Evolutionary conservation across 2,329 filamentous ascomycete genomes (phyloP), one percentile per base, ranked within the genome.

Genomic region (Aspergillus sp.): DNA sequence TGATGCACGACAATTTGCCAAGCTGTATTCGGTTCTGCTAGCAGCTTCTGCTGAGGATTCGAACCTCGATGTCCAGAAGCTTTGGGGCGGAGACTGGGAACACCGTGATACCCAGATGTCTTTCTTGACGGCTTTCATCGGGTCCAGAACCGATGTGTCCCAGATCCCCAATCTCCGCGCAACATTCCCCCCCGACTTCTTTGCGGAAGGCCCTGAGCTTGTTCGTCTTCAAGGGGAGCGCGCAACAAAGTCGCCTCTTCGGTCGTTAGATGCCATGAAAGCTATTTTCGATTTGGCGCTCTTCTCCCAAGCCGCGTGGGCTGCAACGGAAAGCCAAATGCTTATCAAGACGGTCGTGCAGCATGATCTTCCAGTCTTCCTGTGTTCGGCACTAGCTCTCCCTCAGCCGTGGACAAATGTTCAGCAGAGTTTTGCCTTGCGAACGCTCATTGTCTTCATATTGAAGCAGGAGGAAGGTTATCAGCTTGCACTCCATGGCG

Each of bases 41-140:
- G 86, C 87, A 1, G 78, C 94, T 50, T 89, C 91, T 2, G 71
- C 75, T 29, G 80, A 82, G 9, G 77, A 83, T 45, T 76, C 81
- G 14, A 77, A 77, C 21, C 85, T 97, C 62, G 90, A 97, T 67
- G 88, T 99, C 42, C 91, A 97, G 69, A 82, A 81, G 36, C 78
- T 99, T 19, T 97, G 94, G 92, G 92, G 92, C 53, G 92, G 92
- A 6, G 64, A 84, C 56, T 99, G 95, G 93, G 85, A 87, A 57
- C 84, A 95, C 60, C 83, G 88, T 13, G 86, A 96, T 57, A 90
- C 94, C 0, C 93, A 97, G 59, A 77, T 99, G 32, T 95, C 92
- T n/a, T 97, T 97, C 68, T 84, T 97, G 49, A 88, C 88, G 58
- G 91, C 91, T 16, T 97, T 93, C 68, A 81, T 93, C 19, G 89